Evolutionary conservation across 2,329 filamentous ascomycete genomes (phyloP), one percentile per base, ranked within the genome.

Genomic region (Incumbomyces lentus): DNA sequence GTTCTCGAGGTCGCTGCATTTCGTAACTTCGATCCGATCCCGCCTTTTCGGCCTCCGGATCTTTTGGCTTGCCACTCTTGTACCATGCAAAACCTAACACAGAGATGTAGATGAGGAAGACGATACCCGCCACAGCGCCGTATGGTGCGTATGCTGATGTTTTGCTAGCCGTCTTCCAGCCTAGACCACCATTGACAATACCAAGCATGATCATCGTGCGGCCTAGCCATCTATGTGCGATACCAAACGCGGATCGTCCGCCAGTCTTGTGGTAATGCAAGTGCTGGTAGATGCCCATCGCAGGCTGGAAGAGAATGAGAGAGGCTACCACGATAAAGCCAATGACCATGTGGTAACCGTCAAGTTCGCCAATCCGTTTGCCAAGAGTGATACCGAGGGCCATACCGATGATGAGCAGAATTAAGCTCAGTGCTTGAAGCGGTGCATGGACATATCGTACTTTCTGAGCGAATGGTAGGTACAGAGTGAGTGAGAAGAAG

Each of bases 141-240:
- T 76, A 78, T 1, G 60, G 62, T 1, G 50, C 49, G 17, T 60
- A 56, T 6, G 61, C 62, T 2, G 52, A 57, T 33, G 63, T 65
- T 14, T 63, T 60, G 16, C 68, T 62, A 1, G 71, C 68, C 11
- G 73, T 61, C 49, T 62, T 59, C 36, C 78, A 67, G 1, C 75
- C 75, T 1, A 78, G 57, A 1, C 74, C 75, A n/a, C 73, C 75
- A 55, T 78, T 78, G 56, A 78, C 64, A 47, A 77, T 70, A 5
- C 73, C 75, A 0, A 78, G 60, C 0, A 68, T 61, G 13, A 79
- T 68, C 26, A 70, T 62, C 26, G 62, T 54, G 4, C 75, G 67
- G 18, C 75, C 75, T n/a, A 76, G 54, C 75, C 75, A 78, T 36
- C 75, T 63, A 53, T 79, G 75, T 1, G 59, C 34, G 49, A 72